Evolutionary conservation across 768 basidiomycete species (phyloP).

Genomic region (Suillus placidus): DNA sequence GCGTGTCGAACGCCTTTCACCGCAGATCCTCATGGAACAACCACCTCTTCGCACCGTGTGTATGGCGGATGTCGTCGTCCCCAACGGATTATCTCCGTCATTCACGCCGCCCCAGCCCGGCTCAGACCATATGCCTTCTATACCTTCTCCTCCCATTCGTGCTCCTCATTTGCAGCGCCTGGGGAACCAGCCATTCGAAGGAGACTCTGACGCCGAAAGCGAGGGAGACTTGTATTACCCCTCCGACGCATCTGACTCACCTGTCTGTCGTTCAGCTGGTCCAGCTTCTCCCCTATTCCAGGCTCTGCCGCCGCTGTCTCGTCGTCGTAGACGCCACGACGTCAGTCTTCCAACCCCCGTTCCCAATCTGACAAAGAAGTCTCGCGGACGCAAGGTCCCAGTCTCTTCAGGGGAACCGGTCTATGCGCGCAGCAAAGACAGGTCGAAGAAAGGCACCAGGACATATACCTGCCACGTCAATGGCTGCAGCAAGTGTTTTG

Average conservation of each 20-base stretch:
- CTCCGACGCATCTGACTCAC: slow-evolving; percentile 26
- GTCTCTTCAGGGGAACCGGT: slow-evolving; percentile 32
- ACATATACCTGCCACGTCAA: slow-evolving; percentile 67
- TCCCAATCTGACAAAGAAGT: slow-evolving; percentile 53
- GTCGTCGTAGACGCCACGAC: slow-evolving; percentile 26
- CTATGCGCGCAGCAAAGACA: slow-evolving; percentile 31
- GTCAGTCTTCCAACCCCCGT: slow-evolving; percentile 45
- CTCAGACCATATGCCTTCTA: not conserved
- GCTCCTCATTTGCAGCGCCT: not conserved
- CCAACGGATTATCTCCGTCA: not conserved
- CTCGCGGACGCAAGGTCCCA: slow-evolving; percentile 52
- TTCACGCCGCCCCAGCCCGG: not conserved
- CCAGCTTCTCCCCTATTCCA: slow-evolving; percentile 1
- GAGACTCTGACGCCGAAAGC: slow-evolving; percentile 20
- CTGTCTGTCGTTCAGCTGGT: slow-evolving; percentile 10
- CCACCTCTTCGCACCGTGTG: slow-evolving; percentile 24
- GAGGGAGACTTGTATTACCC: slow-evolving; percentile 23
- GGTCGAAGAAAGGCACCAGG: slow-evolving; percentile 40
- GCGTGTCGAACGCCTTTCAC: not conserved
- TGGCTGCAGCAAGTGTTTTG: slow-evolving; percentile 80
- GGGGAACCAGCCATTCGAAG: slow-evolving; percentile 6
- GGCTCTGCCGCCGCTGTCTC: slow-evolving; percentile 14
- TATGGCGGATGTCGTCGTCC: slow-evolving; percentile 26
- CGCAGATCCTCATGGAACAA: not conserved
- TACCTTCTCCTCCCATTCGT: not conserved